Conservation (phyloP, 495 filamentous ascomycete genomes). For the Bathelium albidoporum region DNA sequence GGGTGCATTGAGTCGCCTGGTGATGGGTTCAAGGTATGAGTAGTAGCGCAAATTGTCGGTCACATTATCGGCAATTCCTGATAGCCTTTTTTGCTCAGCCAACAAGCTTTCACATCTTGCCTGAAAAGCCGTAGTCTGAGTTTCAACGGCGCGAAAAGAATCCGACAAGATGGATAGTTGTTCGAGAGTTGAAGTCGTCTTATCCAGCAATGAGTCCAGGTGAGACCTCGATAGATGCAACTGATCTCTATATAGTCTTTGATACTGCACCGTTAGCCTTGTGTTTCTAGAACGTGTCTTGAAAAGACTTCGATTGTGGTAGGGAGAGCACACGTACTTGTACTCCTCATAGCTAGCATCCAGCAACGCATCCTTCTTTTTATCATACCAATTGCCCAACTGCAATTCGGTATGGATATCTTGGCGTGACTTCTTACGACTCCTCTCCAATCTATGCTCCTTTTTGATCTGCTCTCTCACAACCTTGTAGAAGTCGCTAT, state of each 20-base stretch:
- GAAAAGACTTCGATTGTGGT: neutral
- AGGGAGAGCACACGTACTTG: slow-evolving; percentile 43
- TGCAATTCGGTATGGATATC: slow-evolving; percentile 42
- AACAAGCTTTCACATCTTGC: slow-evolving; percentile 81
- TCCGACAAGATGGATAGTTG: slow-evolving; percentile 65
- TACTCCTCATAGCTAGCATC: slow-evolving; percentile 80
- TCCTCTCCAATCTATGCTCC: slow-evolving; percentile 33
- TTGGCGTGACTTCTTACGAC: slow-evolving; percentile 30
- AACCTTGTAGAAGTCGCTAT: slow-evolving; percentile 60
- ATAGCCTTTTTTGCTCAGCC: slow-evolving; percentile 64
- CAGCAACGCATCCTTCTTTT: slow-evolving; percentile 54
- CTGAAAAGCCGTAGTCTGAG: slow-evolving; percentile 82
- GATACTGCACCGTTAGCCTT: slow-evolving; percentile 6
- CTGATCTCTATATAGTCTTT: slow-evolving; percentile 66
- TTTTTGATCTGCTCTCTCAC: slow-evolving; percentile 46
- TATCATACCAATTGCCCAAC: slow-evolving; percentile 53
- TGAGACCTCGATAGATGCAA: slow-evolving; percentile 68
- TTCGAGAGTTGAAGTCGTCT: slow-evolving; percentile 61
- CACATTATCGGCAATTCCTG: slow-evolving; percentile 67
- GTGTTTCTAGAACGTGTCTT: slow-evolving; percentile 9
- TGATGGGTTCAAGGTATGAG: slow-evolving; percentile 81
- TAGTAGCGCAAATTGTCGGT: slow-evolving; percentile 84
- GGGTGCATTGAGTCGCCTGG: slow-evolving; percentile 80
- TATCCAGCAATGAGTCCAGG: slow-evolving; percentile 65
- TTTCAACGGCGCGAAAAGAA: slow-evolving; percentile 76